Evolutionary conservation across 1,284 basidiomycete species (phyloP).

Genomic region (Cryptococcus amylolentus): DNA sequence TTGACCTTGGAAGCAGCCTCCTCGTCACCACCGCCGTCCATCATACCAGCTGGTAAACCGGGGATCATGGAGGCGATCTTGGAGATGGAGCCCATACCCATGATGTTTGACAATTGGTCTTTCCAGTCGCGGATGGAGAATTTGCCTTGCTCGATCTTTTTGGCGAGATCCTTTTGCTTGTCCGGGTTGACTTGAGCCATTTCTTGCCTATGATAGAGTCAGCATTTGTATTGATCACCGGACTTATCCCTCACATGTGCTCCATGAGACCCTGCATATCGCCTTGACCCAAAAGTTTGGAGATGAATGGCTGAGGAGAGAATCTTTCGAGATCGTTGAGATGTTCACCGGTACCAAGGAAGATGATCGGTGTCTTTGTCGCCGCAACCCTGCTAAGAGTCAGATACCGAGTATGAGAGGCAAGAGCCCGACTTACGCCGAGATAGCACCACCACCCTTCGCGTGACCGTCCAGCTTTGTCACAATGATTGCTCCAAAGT

Average conservation of each 20-base stretch:
- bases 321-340: constrained; percentile 94
- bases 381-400: constrained; percentile 75
- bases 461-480: constrained; percentile 99
- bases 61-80: constrained; percentile 99
- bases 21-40: constrained; percentile 88
- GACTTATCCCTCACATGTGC: constrained; percentile 61
- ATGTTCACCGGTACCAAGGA: constrained; percentile 97
- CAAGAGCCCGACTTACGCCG: constrained; percentile 64
- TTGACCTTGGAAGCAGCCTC: constrained; percentile 81
- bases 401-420: not conserved
- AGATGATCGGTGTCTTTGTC: constrained; percentile 97
- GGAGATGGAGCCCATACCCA: constrained; percentile 97
- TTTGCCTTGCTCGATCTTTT: constrained; percentile 96
- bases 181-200: constrained; percentile 88
- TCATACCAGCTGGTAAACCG: constrained; percentile 82
- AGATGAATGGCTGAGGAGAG: constrained; percentile 94
- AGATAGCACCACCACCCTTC: constrained; percentile 98
- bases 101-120: constrained; percentile 94
- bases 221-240: not conserved
- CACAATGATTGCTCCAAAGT: constrained; percentile 98
- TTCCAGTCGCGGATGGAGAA: constrained; percentile 96
- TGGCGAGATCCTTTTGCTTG: constrained; percentile 96
- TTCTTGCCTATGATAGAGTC: constrained; percentile 59
- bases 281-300: constrained; percentile 90
- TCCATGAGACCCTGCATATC: constrained; percentile 97